Conservation (phyloP, 2,329 filamentous ascomycete species). For the Hypoxylon sp. region DNA sequence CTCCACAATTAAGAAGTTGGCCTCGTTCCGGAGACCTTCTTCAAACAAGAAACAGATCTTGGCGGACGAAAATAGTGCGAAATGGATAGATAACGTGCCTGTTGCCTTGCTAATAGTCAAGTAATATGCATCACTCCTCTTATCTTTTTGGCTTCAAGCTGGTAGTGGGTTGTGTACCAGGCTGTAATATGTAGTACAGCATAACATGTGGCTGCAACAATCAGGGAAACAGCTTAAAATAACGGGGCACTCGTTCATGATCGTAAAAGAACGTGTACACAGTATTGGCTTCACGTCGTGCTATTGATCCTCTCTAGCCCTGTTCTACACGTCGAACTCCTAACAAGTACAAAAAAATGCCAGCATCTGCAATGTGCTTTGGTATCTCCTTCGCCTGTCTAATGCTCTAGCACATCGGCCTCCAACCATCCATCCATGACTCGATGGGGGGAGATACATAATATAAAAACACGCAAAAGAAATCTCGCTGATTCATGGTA, state of each 20-base stretch:
- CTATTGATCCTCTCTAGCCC: slow-evolving; percentile 19
- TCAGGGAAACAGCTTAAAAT: background rate
- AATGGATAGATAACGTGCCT: background rate
- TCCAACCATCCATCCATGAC: slow-evolving; percentile 22
- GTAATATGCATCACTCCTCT: background rate
- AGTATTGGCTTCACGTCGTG: background rate
- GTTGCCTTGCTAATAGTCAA: background rate
- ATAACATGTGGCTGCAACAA: background rate
- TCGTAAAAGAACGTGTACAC: background rate
- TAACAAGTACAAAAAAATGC: slow-evolving; percentile 30
- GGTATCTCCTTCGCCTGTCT: slow-evolving; percentile 38
- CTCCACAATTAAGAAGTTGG: slow-evolving; percentile 8
- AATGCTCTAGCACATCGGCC: slow-evolving; percentile 29
- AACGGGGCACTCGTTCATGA: slow-evolving; percentile 1
- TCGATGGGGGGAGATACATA: slow-evolving; percentile 25
- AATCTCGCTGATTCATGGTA: slow-evolving; percentile 32
- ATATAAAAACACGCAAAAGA: slow-evolving; percentile 14
- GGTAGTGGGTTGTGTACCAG: too few relatives aligned
- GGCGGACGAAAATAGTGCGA: background rate
- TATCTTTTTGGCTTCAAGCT: too few relatives aligned
- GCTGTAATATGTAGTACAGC: background rate
- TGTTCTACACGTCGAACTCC: slow-evolving; percentile 19
- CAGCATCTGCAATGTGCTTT: slow-evolving; percentile 23
- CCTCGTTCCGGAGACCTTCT: slow-evolving; percentile 17
- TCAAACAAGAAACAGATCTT: slow-evolving; percentile 13